Conservation (phyloP, 225 moss, liverwort and hornwort species). For the Sphagnum contortum region DNA sequence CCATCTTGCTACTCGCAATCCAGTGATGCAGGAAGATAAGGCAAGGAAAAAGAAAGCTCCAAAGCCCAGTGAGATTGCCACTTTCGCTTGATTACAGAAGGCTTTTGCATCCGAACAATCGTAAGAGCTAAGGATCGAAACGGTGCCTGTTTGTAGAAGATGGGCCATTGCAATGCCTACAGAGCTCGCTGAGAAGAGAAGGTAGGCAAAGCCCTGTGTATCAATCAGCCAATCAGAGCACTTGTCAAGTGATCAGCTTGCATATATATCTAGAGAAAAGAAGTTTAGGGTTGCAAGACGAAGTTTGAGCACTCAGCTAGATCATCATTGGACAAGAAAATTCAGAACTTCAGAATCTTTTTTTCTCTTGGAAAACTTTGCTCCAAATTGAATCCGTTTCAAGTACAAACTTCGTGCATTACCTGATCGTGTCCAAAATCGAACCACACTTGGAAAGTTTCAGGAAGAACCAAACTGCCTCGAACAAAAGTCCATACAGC, state of each 20-base stretch:
- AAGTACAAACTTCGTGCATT: not conserved
- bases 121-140: slow-evolving; percentile 15
- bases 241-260: no score
- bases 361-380: no score
- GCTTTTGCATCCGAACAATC: slow-evolving; percentile 24
- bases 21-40: slow-evolving; percentile 35
- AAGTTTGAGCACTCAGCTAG: no score
- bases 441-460: slow-evolving; percentile 57
- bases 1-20: slow-evolving; percentile 55
- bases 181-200: slow-evolving; percentile 48
- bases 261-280: no score
- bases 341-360: no score
- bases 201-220: slow-evolving; percentile 46
- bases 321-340: no score
- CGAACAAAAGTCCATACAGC: slow-evolving; percentile 27
- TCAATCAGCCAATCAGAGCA: not conserved
- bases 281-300: no score
- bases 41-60: slow-evolving; percentile 53
- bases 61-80: slow-evolving; percentile 42
- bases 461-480: slow-evolving; percentile 29
- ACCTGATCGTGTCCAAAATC: slow-evolving; percentile 50
- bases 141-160: slow-evolving; percentile 30
- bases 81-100: slow-evolving; percentile 43
- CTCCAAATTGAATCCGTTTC: no score
- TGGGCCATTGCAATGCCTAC: slow-evolving; percentile 48